A percentile compares a stretch with the other conserved stretches of the same genome.
Conservation (phyloP, 2,329 filamentous ascomycete genomes). For the Amylocarpus encephaloides region DNA sequence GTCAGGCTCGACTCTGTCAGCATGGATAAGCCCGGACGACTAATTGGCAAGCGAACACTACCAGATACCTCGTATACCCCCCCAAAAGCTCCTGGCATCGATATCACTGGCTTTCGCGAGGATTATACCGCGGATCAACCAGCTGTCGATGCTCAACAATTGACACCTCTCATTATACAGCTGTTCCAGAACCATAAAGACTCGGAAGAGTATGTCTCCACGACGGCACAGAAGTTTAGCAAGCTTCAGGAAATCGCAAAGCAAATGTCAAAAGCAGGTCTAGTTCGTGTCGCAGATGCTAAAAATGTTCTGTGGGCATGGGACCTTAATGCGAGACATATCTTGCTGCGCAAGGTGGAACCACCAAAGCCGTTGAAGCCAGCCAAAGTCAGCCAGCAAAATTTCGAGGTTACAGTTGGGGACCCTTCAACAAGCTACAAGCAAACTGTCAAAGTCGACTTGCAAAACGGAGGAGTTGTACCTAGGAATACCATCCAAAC, state of each 20-base stretch:
- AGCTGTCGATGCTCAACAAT: background rate
- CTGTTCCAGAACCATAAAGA: constrained; percentile 4
- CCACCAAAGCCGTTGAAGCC: background rate
- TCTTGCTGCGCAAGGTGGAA: constrained; percentile 1
- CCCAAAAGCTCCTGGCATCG: background rate
- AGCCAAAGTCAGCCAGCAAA: background rate
- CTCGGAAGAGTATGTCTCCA: background rate
- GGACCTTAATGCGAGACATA: constrained; percentile 16
- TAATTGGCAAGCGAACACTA: constrained; percentile 1
- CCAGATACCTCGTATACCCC: background rate
- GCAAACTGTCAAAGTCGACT: too few species aligned
- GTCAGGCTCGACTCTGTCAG: constrained; percentile 7
- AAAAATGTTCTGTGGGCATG: constrained; percentile 16
- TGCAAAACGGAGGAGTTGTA: too few species aligned
- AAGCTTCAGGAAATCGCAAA: constrained; percentile 1
- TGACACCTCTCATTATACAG: constrained; percentile 1
- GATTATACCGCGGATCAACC: constrained; percentile 3
- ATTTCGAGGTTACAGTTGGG: background rate
- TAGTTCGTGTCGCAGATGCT: constrained; percentile 5
- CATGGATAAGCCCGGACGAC: constrained; percentile 5
- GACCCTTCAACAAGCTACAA: background rate
- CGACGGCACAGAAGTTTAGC: background rate
- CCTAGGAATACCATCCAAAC: too few species aligned
- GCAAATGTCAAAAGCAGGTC: constrained; percentile 13
- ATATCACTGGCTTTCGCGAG: constrained; percentile 5